Conservation (phyloP, 1,284 basidiomycete species). For the Wallemia mellicola region DNA sequence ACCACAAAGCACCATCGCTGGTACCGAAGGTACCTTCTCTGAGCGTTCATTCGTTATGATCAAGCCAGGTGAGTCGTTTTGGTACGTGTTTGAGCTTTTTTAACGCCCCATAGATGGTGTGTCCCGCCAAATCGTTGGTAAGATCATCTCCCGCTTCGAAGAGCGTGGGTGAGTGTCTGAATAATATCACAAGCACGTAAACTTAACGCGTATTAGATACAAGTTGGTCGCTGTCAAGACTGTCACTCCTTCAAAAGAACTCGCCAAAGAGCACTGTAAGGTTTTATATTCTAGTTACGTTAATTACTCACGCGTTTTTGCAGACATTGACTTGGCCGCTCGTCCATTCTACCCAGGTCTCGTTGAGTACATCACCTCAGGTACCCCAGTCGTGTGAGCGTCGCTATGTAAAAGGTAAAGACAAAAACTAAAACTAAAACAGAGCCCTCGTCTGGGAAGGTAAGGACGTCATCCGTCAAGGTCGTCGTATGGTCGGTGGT, state of each 20-base stretch:
- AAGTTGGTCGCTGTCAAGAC: conserved; percentile 75
- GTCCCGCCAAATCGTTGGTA: background rate
- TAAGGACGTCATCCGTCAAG: background rate
- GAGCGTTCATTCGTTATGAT: conserved; percentile 21
- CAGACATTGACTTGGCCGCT: conserved; percentile 62
- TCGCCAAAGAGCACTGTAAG: conserved; percentile 35
- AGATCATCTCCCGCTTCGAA: conserved; percentile 72
- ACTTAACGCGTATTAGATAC: no score
- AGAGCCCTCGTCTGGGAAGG: conserved; percentile 1
- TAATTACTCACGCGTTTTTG: no score
- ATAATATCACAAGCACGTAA: no score
- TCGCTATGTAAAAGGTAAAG: background rate
- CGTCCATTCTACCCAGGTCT: conserved; percentile 80
- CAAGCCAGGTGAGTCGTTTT: conserved; percentile 1
- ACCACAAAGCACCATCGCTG: conserved; percentile 18
- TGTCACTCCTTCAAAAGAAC: conserved; percentile 37
- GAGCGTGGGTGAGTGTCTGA: no score
- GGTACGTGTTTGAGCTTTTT: background rate
- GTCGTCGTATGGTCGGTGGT: background rate
- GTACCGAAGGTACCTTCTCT: conserved; percentile 17
- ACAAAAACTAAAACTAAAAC: background rate
- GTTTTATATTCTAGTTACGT: no score
- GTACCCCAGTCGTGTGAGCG: conserved; percentile 6
- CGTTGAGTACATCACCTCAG: conserved; percentile 36
- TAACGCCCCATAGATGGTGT: background rate